Base-by-base conservation (phyloP, 306 rosid species). In the Medicago ruthenica region DNA sequence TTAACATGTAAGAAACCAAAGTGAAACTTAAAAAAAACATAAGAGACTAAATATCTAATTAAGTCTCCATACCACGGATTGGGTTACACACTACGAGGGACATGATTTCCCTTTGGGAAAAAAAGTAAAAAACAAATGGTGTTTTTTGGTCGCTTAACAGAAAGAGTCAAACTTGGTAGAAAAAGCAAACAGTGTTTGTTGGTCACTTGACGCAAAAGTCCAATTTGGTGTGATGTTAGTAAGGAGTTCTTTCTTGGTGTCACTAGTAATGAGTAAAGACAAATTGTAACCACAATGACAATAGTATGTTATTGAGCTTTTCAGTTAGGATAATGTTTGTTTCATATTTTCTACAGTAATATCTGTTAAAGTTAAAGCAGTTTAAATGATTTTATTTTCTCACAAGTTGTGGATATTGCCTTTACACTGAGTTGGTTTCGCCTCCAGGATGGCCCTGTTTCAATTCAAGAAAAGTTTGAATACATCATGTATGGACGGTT, bases 401-500 rank as follows among this genome's bases (percentile, higher is more conserved):
- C 10, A 31, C 66, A 13, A 72, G 36, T 24, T 58, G 53, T 51
- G 16, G 31, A 45, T 45, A 55, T 80, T 79, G 48, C 31, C 66
- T 62, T 51, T 69, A 48, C 37, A 58, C 18, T 81, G 34, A 70
- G 48, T 67, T 75, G 64, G 45, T 74, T 59, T 76, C 62, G 27
- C 74, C 77, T 86, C 42, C 90, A 91, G 97, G 89, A 80, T 71
- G 93, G 95, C 74, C 27, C 83, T 81, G 86, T 86, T 79, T 85
- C 97, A 9, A 86, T 92, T 67, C 91, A 89, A 34, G 97, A 92
- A 77, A 95, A 95, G 80, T 95, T 95, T 85, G 97, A 95, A 54
- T 90, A 95, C 76, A 83, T 95, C 73, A 95, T 95, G 98, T 89
- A 89, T 73, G 97, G 98, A 37, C 81, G 85, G 77, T 68, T 92